Conservation (phyloP, 192 early-diverging fungal species). For the Kickxella alabastrina region DNA sequence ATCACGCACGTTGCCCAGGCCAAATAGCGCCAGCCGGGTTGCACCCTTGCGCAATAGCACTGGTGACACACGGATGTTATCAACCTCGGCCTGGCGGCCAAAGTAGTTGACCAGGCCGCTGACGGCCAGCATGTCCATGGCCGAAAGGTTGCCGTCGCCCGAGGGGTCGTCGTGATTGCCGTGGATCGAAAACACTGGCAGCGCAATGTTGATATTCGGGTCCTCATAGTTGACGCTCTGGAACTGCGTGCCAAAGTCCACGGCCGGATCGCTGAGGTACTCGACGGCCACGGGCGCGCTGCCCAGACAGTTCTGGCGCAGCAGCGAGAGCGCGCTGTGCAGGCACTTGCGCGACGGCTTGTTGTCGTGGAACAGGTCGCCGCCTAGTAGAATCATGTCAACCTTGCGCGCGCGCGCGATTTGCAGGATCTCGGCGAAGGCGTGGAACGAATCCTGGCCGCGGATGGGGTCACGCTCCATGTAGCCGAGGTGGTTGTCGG, state of each 20-base stretch:
- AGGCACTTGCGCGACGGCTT: slow-evolving; percentile 77
- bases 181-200: slow-evolving; percentile 94
- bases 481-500: slow-evolving; percentile 94
- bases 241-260: slow-evolving; percentile 64
- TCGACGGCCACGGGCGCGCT: slow-evolving; percentile 63
- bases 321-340: slow-evolving; percentile 63
- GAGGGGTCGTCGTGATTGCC: slow-evolving; percentile 97
- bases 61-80: slow-evolving; percentile 75
- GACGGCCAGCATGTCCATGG: slow-evolving; percentile 74
- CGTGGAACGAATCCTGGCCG: slow-evolving; percentile 74
- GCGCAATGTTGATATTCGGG: slow-evolving; percentile 76
- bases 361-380: slow-evolving; percentile 97
- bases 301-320: slow-evolving; percentile 68
- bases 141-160: slow-evolving; percentile 78
- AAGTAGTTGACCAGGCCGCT: slow-evolving; percentile 92
- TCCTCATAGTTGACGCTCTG: slow-evolving; percentile 81
- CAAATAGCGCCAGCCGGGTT: slow-evolving; percentile 77
- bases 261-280: slow-evolving; percentile 71
- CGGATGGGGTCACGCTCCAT: slow-evolving; percentile 86
- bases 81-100: slow-evolving; percentile 67
- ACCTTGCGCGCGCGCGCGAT: slow-evolving; percentile 62
- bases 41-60: slow-evolving; percentile 77
- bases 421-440: slow-evolving; percentile 88
- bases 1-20: slow-evolving; percentile 90
- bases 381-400: slow-evolving; percentile 89